Percentiles rank a stretch among this genome's conserved stretches.
phyloP scores from a whole-genome alignment of 2,329 filamentous ascomycete species.

The Sclerotiophoma versabilis region DNA sequence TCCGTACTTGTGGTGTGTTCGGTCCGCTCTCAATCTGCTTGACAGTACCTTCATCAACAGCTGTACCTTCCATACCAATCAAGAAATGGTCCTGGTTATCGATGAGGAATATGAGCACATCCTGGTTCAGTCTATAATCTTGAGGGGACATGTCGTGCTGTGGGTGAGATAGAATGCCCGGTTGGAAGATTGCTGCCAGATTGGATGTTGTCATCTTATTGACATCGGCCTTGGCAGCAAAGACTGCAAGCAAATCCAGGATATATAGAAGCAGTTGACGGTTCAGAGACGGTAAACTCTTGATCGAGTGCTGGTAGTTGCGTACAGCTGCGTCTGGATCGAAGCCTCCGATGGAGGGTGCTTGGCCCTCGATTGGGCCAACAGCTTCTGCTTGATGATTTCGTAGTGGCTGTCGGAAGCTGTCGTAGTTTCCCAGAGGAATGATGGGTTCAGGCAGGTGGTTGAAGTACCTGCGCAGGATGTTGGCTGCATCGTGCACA shows the following conservation, averaged over 20 bases:
- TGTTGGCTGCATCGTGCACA: conserved; percentile 97
- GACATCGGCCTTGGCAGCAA: conserved; percentile 93
- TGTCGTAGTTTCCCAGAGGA: conserved; percentile 89
- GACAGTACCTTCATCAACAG: conserved; percentile 82
- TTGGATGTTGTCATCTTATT: conserved; percentile 98
- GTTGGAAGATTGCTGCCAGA: conserved; percentile 95
- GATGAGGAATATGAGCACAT: conserved; percentile 96
- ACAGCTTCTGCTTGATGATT: conserved; percentile 73
- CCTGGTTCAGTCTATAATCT: conserved; percentile 94
- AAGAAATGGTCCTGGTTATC: conserved; percentile 98
- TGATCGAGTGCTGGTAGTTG: conserved; percentile 89
- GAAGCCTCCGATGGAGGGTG: conserved; percentile 76
- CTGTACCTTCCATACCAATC: conserved; percentile 98
- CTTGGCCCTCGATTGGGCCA: conserved; percentile 67
- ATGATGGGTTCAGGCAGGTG: conserved; percentile 97
- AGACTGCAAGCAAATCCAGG: conserved; percentile 92
- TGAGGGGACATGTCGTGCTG: conserved; percentile 93
- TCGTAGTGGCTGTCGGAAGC: conserved; percentile 84
- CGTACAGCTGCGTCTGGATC: conserved; percentile 77
- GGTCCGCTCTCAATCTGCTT: conserved; percentile 74
- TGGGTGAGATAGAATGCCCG: conserved; percentile 93
- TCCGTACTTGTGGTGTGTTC: conserved; percentile 59
- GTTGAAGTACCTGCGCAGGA: conserved; percentile 93
- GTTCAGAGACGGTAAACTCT: conserved; percentile 89
- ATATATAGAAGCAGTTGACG: conserved; percentile 95